phyloP scores from a whole-genome alignment of 768 basidiomycete genomes.

The Suillus variegatus region DNA sequence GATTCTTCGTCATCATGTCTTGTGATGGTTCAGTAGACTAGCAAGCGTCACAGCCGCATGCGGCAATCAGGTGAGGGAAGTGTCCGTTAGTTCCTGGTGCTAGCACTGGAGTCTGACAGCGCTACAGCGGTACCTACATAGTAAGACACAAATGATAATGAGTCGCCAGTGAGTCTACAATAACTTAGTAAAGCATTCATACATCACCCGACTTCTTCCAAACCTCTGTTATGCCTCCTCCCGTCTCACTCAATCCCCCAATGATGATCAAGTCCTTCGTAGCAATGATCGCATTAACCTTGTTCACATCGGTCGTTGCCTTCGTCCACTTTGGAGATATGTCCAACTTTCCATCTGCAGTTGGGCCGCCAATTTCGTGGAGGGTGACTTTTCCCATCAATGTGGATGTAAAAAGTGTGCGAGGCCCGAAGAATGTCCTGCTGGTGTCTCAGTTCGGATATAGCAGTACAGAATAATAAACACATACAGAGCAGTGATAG shows the following conservation, averaged over 20 bases:
- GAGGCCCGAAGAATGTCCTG: slow-evolving; percentile 53
- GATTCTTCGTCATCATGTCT: neutral
- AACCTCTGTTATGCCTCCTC: slow-evolving; percentile 64
- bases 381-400: slow-evolving; percentile 59
- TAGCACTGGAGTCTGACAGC: neutral
- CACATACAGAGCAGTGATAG: slow-evolving; percentile 59
- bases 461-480: neutral
- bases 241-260: slow-evolving; percentile 60
- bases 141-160: neutral
- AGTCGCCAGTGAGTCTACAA: neutral
- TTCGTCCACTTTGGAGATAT: slow-evolving; percentile 49
- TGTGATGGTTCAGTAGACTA: no score
- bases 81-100: neutral
- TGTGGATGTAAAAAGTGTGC: slow-evolving; percentile 55
- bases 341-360: slow-evolving; percentile 37
- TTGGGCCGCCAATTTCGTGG: slow-evolving; percentile 46
- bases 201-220: slow-evolving; percentile 37
- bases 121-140: neutral
- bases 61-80: neutral
- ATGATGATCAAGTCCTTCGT: slow-evolving; percentile 52
- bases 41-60: no score
- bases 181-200: neutral
- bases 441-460: slow-evolving; percentile 3
- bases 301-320: slow-evolving; percentile 46
- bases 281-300: slow-evolving; percentile 64